These are phyloP conservation scores for Stromatinia cepivora DNA, from an alignment of 2,329 filamentous ascomycete species.

Conservation along the genomic window DNA sequence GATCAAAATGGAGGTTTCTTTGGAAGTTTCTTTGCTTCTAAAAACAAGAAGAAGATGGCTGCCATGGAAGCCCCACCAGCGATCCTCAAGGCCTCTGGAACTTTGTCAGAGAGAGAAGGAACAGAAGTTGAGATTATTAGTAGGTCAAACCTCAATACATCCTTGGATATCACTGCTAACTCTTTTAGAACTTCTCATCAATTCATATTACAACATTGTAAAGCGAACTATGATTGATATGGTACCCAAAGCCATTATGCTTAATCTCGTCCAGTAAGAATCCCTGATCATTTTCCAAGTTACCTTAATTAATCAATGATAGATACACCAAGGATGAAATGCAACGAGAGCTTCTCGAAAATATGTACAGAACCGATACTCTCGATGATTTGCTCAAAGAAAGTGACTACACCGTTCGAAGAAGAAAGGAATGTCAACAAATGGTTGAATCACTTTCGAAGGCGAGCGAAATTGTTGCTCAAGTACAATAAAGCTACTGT, in stretches of 20 bases:
- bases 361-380: constrained; percentile 91
- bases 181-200: constrained; percentile 79
- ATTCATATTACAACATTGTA: constrained; percentile 97
- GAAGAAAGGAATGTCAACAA: constrained; percentile 97
- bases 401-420: constrained; percentile 91
- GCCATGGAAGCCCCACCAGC: constrained; percentile 96
- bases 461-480: constrained; percentile 94
- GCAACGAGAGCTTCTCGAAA: constrained; percentile 94
- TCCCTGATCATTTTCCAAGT: neutral
- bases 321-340: constrained; percentile 97
- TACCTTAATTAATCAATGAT: constrained; percentile 27
- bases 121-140: constrained; percentile 98
- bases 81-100: constrained; percentile 90
- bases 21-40: constrained; percentile 96
- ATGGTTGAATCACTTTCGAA: constrained; percentile 94
- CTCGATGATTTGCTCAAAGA: constrained; percentile 95
- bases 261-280: constrained; percentile 89
- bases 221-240: constrained; percentile 99
- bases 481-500: constrained; percentile 49
- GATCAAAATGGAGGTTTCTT: constrained; percentile 80
- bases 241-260: constrained; percentile 99
- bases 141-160: constrained; percentile 50
- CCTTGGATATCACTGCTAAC: constrained; percentile 28
- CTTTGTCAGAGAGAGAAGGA: constrained; percentile 87
- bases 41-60: constrained; percentile 99